Conservation (phyloP, 805 yeast genomes). For the Cyberlindnera americana region DNA sequence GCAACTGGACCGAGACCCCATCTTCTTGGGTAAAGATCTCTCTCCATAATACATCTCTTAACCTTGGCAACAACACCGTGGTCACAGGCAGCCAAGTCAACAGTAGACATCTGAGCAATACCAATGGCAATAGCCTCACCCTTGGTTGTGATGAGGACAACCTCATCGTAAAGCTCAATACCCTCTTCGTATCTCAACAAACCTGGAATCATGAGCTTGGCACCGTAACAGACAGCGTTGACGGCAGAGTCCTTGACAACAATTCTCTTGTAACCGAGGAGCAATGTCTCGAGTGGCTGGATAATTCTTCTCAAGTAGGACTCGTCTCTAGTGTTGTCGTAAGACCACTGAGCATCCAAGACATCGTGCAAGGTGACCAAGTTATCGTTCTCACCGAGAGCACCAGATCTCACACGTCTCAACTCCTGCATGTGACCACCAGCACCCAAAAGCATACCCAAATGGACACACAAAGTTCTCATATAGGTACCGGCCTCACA, state of each 20-base stretch:
- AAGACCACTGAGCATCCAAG: conserved; percentile 96
- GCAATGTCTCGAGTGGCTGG: conserved; percentile 90
- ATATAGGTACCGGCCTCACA: conserved; percentile 99
- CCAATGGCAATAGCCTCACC: conserved; percentile 99
- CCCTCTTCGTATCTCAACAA: conserved; percentile 96
- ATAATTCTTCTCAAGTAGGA: conserved; percentile 89
- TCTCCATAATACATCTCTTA: conserved; percentile 99
- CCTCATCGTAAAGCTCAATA: conserved; percentile 95
- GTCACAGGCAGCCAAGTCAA: conserved; percentile 93
- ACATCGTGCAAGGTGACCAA: conserved; percentile 96
- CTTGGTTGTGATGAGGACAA: conserved; percentile 95
- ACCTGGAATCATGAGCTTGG: conserved; percentile 98
- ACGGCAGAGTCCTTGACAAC: conserved; percentile 95
- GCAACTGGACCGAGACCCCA: conserved; percentile 99
- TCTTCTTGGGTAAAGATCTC: conserved; percentile 98
- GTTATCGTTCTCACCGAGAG: conserved; percentile 83
- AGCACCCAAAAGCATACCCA: conserved; percentile 96
- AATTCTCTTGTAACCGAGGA: conserved; percentile 93
- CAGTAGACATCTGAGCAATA: conserved; percentile 98
- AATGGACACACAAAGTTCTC: conserved; percentile 98
- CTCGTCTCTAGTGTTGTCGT: conserved; percentile 97
- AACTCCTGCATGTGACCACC: conserved; percentile 99
- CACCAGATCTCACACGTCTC: conserved; percentile 98
- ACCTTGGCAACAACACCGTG: conserved; percentile 98
- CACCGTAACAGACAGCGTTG: conserved; percentile 98